These are phyloP conservation scores for Penicillium flavigenum DNA, from an alignment of 495 filamentous ascomycete species.

Conservation along the genomic window DNA sequence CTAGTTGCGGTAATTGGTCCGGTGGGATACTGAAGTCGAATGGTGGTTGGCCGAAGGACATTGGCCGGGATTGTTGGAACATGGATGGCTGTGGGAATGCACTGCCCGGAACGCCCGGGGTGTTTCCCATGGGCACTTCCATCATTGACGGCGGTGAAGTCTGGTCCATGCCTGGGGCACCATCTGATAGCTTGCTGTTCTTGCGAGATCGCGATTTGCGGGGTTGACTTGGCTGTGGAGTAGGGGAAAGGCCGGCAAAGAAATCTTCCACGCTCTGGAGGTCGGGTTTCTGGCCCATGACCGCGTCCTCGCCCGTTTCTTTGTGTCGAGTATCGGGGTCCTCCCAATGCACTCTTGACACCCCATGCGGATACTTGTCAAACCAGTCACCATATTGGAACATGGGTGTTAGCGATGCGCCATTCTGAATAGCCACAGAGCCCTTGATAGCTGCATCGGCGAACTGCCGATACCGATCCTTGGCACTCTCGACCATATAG, in stretches of 20 bases:
- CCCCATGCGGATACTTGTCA: slow-evolving; percentile 88
- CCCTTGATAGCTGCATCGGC: slow-evolving; percentile 67
- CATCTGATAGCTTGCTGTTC: slow-evolving; percentile 36
- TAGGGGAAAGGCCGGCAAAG: slow-evolving; percentile 78
- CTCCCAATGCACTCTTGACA: slow-evolving; percentile 78
- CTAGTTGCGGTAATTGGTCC: slow-evolving; percentile 59
- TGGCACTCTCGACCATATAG: slow-evolving; percentile 90
- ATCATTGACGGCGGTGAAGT: slow-evolving; percentile 35
- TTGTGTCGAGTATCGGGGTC: slow-evolving; percentile 68
- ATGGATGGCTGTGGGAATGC: slow-evolving; percentile 49
- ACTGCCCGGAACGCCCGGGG: slow-evolving; percentile 35
- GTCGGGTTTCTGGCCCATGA: slow-evolving; percentile 80
- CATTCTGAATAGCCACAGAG: slow-evolving; percentile 51
- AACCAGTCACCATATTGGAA: slow-evolving; percentile 99
- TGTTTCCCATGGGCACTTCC: slow-evolving; percentile 38
- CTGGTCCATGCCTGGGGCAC: slow-evolving; percentile 27
- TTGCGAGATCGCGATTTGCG: slow-evolving; percentile 41
- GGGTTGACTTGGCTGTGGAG: slow-evolving; percentile 48
- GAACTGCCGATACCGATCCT: slow-evolving; percentile 83
- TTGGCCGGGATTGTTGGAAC: slow-evolving; percentile 33
- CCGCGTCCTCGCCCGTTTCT: slow-evolving; percentile 74
- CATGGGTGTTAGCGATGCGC: slow-evolving; percentile 55
- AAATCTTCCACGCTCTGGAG: slow-evolving; percentile 94
- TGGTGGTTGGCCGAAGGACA: slow-evolving; percentile 39
- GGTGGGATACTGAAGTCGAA: slow-evolving; percentile 45